Conservation (phyloP, 164 flowering plant genomes). For the Stephania japonica region DNA sequence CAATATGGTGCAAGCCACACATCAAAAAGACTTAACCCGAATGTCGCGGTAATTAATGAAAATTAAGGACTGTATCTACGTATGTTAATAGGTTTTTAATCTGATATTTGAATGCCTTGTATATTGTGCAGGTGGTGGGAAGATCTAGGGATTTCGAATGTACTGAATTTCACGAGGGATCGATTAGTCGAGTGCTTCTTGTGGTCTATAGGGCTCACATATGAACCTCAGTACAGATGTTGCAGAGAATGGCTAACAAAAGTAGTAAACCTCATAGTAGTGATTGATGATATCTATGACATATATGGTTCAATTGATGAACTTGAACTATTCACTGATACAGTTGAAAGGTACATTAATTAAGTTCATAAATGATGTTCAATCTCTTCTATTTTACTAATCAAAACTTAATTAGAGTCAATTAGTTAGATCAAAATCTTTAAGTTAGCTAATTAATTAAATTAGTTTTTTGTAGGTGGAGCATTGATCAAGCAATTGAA, state of each 20-base stretch:
- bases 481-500: constrained; percentile 1
- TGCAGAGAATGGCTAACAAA: constrained; percentile 7
- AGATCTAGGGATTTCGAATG: not conserved
- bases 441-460: not conserved
- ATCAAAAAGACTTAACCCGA: constrained; percentile 24
- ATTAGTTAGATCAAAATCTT: not conserved
- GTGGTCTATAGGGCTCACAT: not conserved
- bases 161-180: constrained; percentile 11
- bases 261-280: not conserved
- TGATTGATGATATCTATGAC: constrained; percentile 38
- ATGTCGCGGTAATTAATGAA: constrained; percentile 19
- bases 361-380: too few species aligned
- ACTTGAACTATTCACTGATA: constrained; percentile 10
- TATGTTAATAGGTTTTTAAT: too few species aligned
- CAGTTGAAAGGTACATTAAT: constrained; percentile 12
- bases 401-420: not conserved
- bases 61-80: not conserved
- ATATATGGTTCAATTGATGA: constrained; percentile 18
- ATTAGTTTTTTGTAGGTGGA: constrained; percentile 15
- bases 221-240: not conserved
- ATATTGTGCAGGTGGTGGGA: constrained; percentile 13
- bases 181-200: constrained; percentile 7
- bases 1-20: constrained; percentile 9
- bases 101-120: not conserved
- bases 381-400: too few species aligned